A percentile compares a stretch with the other conserved stretches of the same genome.
These are phyloP conservation scores for Wickerhamiella hasegawae DNA, from an alignment of 805 yeast species.

Conservation along the genomic window DNA sequence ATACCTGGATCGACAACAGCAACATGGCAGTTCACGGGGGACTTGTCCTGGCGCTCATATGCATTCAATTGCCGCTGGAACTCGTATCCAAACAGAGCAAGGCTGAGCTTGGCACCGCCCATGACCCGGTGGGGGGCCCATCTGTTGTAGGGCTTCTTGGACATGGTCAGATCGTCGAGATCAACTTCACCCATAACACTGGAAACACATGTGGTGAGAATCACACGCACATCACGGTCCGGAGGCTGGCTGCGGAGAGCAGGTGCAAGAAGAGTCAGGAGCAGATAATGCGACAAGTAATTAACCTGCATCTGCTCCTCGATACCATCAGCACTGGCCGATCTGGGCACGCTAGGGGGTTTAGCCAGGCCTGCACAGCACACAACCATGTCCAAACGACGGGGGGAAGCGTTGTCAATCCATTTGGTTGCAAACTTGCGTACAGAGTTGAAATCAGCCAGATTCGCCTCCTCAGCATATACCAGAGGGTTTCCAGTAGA, in stretches of 20 bases:
- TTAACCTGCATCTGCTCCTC: constrained; percentile 77
- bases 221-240: constrained; percentile 78
- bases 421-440: constrained; percentile 87
- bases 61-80: constrained; percentile 48
- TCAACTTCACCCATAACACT: constrained; percentile 61
- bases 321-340: constrained; percentile 61
- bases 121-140: constrained; percentile 56
- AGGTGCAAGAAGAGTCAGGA: constrained; percentile 68
- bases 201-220: constrained; percentile 63
- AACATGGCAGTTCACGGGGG: constrained; percentile 52
- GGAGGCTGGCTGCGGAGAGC: constrained; percentile 80
- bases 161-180: constrained; percentile 39
- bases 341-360: constrained; percentile 55
- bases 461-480: constrained; percentile 83
- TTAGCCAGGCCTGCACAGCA: constrained; percentile 75
- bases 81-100: constrained; percentile 63
- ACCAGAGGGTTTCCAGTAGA: constrained; percentile 54
- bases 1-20: constrained; percentile 82
- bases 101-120: constrained; percentile 67
- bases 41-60: constrained; percentile 48
- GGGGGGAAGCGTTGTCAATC: constrained; percentile 81
- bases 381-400: constrained; percentile 78
- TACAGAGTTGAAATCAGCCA: constrained; percentile 54
- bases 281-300: constrained; percentile 66
- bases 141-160: constrained; percentile 39